Conservation (phyloP, 441 rosid species). For the Croton setiger region DNA sequence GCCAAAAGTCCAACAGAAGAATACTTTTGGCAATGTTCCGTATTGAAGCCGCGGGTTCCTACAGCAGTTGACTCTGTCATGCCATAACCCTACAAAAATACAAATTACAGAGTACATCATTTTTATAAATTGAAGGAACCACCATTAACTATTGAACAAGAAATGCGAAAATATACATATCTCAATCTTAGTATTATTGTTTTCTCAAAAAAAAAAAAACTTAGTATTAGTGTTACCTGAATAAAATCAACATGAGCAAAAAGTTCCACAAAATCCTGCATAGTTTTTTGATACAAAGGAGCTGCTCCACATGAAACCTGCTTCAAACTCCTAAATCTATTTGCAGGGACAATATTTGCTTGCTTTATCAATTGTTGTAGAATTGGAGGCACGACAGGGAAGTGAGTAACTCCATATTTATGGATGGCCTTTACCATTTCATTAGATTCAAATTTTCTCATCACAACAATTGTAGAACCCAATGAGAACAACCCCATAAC, state of each 20-base stretch:
- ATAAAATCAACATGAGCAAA: constrained; percentile 73
- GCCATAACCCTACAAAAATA: constrained; percentile 69
- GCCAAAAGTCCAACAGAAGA: constrained; percentile 75
- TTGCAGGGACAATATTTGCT: constrained; percentile 33
- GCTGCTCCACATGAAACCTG: constrained; percentile 90
- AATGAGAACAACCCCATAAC: constrained; percentile 58
- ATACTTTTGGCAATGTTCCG: constrained; percentile 37
- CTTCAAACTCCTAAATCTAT: constrained; percentile 61
- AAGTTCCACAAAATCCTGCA: constrained; percentile 51
- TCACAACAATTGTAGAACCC: constrained; percentile 65
- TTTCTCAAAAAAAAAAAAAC: too few species aligned
- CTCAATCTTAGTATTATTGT: not conserved
- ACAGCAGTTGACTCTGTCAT: constrained; percentile 86
- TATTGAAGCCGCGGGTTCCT: constrained; percentile 78
- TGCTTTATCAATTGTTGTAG: constrained; percentile 45
- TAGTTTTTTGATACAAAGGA: constrained; percentile 43
- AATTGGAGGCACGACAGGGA: constrained; percentile 78
- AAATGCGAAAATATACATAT: not conserved
- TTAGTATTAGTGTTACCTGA: constrained; percentile 56
- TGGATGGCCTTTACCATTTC: constrained; percentile 50
- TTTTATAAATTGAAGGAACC: constrained; percentile 3
- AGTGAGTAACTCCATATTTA: constrained; percentile 59
- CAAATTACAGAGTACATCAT: constrained; percentile 9
- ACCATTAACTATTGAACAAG: not conserved
- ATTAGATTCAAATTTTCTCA: constrained; percentile 55